A percentile compares a stretch with the other conserved stretches of the same genome.
These are phyloP conservation scores for Peterozyma xylosa DNA, from an alignment of 805 yeast genomes.

Conservation along the genomic window DNA sequence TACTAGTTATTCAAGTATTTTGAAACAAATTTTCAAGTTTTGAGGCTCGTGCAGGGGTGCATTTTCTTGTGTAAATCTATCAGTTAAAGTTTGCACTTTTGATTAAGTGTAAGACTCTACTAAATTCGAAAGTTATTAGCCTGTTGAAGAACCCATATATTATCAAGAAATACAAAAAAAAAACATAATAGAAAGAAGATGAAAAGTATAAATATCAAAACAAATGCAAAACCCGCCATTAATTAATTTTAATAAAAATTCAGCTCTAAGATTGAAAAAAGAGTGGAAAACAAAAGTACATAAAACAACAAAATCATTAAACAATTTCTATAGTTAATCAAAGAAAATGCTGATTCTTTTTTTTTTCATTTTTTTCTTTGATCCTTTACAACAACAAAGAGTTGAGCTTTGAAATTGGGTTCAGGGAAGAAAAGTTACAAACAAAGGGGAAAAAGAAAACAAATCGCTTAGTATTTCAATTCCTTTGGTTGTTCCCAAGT, in stretches of 20 bases:
- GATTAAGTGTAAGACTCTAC: too few species aligned
- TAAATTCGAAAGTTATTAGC: too few species aligned
- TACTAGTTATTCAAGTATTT: too few species aligned
- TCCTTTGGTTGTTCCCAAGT: conserved; percentile 97
- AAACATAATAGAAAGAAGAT: too few species aligned
- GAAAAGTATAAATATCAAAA: too few species aligned
- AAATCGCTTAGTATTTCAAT: conserved; percentile 43
- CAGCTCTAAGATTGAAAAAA: neutral
- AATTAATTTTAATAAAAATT: conserved; percentile 6
- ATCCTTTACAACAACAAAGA: neutral
- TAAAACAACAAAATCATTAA: neutral
- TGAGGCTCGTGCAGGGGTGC: too few species aligned
- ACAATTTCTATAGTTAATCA: neutral
- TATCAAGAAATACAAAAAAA: too few species aligned
- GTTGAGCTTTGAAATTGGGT: conserved; percentile 2
- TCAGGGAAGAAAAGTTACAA: neutral
- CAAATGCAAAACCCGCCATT: conserved; percentile 2
- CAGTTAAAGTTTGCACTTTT: too few species aligned
- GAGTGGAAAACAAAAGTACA: neutral
- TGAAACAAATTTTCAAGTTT: too few species aligned
- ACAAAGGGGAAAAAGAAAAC: neutral
- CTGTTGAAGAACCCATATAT: too few species aligned
- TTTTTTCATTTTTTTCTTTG: neutral
- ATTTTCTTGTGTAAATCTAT: too few species aligned
- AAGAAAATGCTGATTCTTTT: neutral